phyloP scores from a whole-genome alignment of 2,329 filamentous ascomycete genomes.

The Esteya vermicola region DNA sequence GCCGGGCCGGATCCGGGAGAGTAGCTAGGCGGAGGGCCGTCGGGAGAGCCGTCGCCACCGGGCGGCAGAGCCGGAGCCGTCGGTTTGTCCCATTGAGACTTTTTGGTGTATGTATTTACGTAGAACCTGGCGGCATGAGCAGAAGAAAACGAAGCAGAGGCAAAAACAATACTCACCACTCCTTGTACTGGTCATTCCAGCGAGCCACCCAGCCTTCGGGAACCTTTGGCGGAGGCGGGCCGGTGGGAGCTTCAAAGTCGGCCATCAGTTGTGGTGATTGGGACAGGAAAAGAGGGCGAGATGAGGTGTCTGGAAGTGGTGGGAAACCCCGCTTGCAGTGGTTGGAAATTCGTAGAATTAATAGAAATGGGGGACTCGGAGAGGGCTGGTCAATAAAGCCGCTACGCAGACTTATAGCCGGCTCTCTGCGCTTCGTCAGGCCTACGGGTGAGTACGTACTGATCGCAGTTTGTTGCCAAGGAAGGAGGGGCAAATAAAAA shows the following conservation, averaged over 20 bases:
- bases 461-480: too few species aligned
- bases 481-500: too few species aligned
- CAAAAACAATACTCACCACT: conserved; percentile 36
- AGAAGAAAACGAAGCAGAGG: neutral
- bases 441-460: too few species aligned
- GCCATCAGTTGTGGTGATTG: conserved; percentile 24
- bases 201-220: conserved; percentile 76
- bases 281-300: too few species aligned
- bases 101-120: conserved; percentile 75
- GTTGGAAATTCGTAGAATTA: too few species aligned
- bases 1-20: conserved; percentile 30
- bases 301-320: too few species aligned
- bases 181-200: conserved; percentile 77
- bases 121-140: conserved; percentile 52
- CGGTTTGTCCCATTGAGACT: conserved; percentile 82
- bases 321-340: too few species aligned
- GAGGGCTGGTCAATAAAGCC: too few species aligned
- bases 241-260: conserved; percentile 37
- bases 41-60: conserved; percentile 24
- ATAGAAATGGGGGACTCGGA: too few species aligned
- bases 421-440: too few species aligned
- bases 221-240: conserved; percentile 42
- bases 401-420: too few species aligned
- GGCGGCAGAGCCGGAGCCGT: conserved; percentile 44
- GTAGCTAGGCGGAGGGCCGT: conserved; percentile 57